Evolutionary conservation across 108 stramenopile species (phyloP), one percentile per base, ranked within the genome.

Genomic region (Mediolabrus comicus): DNA sequence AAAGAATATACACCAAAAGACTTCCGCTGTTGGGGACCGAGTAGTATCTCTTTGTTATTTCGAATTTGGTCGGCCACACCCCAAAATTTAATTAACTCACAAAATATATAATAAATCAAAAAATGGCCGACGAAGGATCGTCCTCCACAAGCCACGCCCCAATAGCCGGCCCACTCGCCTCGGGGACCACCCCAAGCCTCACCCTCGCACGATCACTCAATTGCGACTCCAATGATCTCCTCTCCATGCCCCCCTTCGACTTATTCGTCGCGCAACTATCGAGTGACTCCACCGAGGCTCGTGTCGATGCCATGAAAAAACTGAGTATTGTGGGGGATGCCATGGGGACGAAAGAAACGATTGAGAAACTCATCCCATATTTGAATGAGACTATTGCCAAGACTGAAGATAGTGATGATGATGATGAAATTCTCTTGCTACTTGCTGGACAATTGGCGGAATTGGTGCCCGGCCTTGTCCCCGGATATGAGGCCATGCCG

Each of bases 291-390:
- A 75, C 87, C 49, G 91, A 92, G 65, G 86, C 89, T 0, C 84
- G 87, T 24, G 85, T 95, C 43, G 91, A 95, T 56, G 91, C 91
- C 39, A 95, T 95, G 94, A 86, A 88, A 61, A 88, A 89, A 34
- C 69, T 95, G 25, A 73, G 78, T 16, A 80, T 95, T 24, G 94
- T 95, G 10, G 90, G 88, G 17, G 83, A 74, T 62, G 89, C 94
- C 46, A 84, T 92, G 68, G 90, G 90, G 13, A 69, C 70, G 9
- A 83, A 85, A 9, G 78, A 72, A n/a, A 84, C 83, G 6, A 61
- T 80, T 22, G 34, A 17, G 11, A 76, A 77, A 31, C 70, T 95
- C 33, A 33, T 95, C 9, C 93, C 93, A 0, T 95, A 88, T 69
- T 69, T 91, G 68, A 56, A 67, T 27, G 67, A 58, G 0, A 71